These are phyloP conservation scores for Torulaspora gathmanii DNA, from an alignment of 805 yeast species.

Conservation along the genomic window DNA sequence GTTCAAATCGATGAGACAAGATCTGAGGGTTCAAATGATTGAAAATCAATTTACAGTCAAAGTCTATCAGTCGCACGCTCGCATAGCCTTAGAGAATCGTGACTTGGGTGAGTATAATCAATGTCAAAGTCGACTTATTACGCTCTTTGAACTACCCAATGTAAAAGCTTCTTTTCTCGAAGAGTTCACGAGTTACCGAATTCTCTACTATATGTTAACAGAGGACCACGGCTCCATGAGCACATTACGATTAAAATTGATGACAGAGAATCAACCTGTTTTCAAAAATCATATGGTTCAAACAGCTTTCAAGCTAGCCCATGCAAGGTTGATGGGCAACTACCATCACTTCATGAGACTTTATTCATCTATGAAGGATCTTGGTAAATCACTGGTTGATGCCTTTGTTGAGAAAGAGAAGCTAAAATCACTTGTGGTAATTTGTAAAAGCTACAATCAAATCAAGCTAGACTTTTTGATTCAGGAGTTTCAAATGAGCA, in stretches of 20 bases:
- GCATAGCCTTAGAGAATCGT: slow-evolving; percentile 73
- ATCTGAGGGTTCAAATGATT: slow-evolving; percentile 85
- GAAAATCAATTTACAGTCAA: slow-evolving; percentile 67
- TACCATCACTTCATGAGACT: slow-evolving; percentile 50
- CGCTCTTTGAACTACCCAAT: slow-evolving; percentile 48
- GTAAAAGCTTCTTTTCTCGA: slow-evolving; percentile 40
- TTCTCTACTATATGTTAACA: slow-evolving; percentile 71
- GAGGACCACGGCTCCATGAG: slow-evolving; percentile 43
- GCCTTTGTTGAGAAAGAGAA: slow-evolving; percentile 56
- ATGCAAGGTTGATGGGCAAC: slow-evolving; percentile 39
- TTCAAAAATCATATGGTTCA: slow-evolving; percentile 23
- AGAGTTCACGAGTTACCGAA: slow-evolving; percentile 70
- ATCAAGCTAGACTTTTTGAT: slow-evolving; percentile 39
- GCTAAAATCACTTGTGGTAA: slow-evolving; percentile 48
- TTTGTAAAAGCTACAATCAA: slow-evolving; percentile 54
- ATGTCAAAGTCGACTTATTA: slow-evolving; percentile 76
- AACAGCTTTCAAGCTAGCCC: slow-evolving; percentile 32
- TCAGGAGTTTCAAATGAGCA: slow-evolving; percentile 40
- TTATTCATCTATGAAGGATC: slow-evolving; percentile 39
- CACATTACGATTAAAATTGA: slow-evolving; percentile 24
- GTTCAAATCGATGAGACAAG: slow-evolving; percentile 88
- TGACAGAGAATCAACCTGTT: slow-evolving; percentile 14
- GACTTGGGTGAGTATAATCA: slow-evolving; percentile 95
- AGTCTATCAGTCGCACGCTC: slow-evolving; percentile 83
- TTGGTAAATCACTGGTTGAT: slow-evolving; percentile 45